phyloP scores from a whole-genome alignment of 306 rosid genomes.

The Gastrolobium bilobum region DNA sequence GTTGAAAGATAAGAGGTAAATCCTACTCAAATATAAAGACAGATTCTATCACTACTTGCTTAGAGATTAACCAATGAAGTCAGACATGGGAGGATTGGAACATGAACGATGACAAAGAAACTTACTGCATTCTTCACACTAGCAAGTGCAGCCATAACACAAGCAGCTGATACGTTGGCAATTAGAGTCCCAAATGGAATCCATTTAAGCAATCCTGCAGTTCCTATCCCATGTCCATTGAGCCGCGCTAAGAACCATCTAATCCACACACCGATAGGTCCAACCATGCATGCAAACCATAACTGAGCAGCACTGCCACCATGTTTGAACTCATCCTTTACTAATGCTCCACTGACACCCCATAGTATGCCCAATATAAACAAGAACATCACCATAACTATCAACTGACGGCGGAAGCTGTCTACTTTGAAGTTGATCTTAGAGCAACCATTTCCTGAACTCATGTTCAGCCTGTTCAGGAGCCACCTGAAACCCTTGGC shows the following conservation, averaged over 20 bases:
- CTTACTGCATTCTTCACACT: constrained; percentile 65
- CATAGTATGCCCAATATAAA: constrained; percentile 64
- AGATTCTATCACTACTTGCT: not conserved
- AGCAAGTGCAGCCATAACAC: constrained; percentile 82
- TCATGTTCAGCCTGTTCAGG: constrained; percentile 49
- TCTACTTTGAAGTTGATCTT: constrained; percentile 56
- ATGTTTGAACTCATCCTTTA: constrained; percentile 58
- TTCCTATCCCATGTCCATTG: constrained; percentile 86
- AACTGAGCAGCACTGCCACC: constrained; percentile 62
- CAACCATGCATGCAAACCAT: constrained; percentile 89
- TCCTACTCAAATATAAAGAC: constrained; percentile 21
- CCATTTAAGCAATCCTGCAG: constrained; percentile 64
- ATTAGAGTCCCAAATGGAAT: constrained; percentile 84
- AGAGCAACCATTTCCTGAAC: constrained; percentile 47
- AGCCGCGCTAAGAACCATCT: constrained; percentile 93
- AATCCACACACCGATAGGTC: constrained; percentile 89
- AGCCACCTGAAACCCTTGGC: constrained; percentile 78
- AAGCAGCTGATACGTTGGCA: constrained; percentile 90
- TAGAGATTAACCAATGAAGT: constrained; percentile 23
- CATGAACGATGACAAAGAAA: constrained; percentile 25
- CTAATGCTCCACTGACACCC: constrained; percentile 62
- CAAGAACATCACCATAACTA: constrained; percentile 55
- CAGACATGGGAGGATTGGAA: not conserved
- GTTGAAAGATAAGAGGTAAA: not conserved
- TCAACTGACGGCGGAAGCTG: constrained; percentile 60